Base-by-base conservation (phyloP, 2,329 filamentous ascomycete species). In the Talaromyces sp. region DNA sequence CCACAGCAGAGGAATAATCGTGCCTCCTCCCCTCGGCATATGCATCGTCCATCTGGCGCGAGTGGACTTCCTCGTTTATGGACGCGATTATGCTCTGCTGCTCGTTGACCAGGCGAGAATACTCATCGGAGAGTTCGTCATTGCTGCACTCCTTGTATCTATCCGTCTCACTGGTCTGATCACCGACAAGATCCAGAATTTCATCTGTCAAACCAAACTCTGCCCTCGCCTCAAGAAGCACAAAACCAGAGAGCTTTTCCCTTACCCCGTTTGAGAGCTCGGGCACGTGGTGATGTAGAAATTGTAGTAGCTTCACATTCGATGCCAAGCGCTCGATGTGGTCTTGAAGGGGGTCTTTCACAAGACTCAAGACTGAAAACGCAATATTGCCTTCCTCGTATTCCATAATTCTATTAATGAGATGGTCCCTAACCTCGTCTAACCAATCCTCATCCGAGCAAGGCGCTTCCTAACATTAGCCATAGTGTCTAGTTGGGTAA, bases 311-410 rank as follows among this genome's bases (percentile, higher is more conserved):
- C 63, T 76, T 78, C 54, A 84, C 72, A 54, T 82, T 83, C 19
- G 70, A 60, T 4, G 75, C 72, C 62, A 83, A 61, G 70, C 79
- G 65, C 19, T 71, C 65, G 29, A 77, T 70, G 11, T 86, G 76
- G 3, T 75, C 71, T 13, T 76, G 67, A 1, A 89, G 73, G 0
- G 90, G 87, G 60, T 88, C 89, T 60, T 84, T 83, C 64, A 88
- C 89, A 2, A 96, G 77, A 26, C 90, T 87, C 55, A 96, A 80
- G 41, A 96, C 84, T 64, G 86, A 92, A 75, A 91, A 96, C n/a
- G 87, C 83, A 31, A 90, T 82, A 57, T 86, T 81, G 11, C 81
- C 84, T 35, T 85, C 86, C 63, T 85, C 84, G 64, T 88, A 86
- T 62, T 85, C 81, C 9, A 81, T 74, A 82, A 96, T 93, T 51